A percentile compares a stretch with the other conserved stretches of the same genome.
phyloP scores from a whole-genome alignment of 768 basidiomycete genomes.

The Hericium coralloides region DNA sequence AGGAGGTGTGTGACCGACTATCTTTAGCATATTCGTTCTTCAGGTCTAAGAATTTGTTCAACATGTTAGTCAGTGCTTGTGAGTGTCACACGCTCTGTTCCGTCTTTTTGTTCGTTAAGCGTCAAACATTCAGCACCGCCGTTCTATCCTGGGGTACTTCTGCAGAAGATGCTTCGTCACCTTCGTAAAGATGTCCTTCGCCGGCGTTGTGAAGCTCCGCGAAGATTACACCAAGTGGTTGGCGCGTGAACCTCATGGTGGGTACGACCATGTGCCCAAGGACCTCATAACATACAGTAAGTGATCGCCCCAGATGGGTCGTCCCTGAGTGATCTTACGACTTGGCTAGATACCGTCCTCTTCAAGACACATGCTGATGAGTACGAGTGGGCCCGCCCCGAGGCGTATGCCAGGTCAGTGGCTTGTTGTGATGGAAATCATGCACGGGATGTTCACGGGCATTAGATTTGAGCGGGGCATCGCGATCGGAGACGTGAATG shows the following conservation, averaged over 20 bases:
- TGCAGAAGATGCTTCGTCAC: conserved; percentile 68
- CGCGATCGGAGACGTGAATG: conserved; percentile 59
- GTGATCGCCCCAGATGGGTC: not conserved
- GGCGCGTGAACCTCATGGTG: conserved; percentile 34
- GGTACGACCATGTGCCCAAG: conserved; percentile 28
- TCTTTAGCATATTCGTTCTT: not conserved
- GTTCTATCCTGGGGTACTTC: conserved; percentile 77
- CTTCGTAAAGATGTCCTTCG: conserved; percentile 69
- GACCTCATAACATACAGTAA: conserved; percentile 13
- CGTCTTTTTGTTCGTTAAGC: not conserved
- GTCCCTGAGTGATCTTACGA: not conserved
- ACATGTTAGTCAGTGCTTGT: conserved; percentile 6
- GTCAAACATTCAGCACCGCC: conserved; percentile 39
- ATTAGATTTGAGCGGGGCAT: conserved; percentile 59
- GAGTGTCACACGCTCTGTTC: not conserved
- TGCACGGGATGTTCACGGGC: conserved; percentile 11
- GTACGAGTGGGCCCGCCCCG: conserved; percentile 9
- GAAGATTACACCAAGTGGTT: conserved; percentile 62
- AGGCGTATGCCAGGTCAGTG: conserved; percentile 10
- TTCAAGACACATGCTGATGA: conserved; percentile 15
- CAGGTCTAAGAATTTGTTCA: not conserved
- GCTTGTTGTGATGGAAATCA: not conserved
- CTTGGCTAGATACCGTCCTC: conserved; percentile 14
- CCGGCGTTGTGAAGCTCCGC: conserved; percentile 58
- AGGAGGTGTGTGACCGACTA: conserved; percentile 2